These are phyloP conservation scores for Achlya hypogyna DNA, from an alignment of 352 stramenopile species.

Conservation along the genomic window DNA sequence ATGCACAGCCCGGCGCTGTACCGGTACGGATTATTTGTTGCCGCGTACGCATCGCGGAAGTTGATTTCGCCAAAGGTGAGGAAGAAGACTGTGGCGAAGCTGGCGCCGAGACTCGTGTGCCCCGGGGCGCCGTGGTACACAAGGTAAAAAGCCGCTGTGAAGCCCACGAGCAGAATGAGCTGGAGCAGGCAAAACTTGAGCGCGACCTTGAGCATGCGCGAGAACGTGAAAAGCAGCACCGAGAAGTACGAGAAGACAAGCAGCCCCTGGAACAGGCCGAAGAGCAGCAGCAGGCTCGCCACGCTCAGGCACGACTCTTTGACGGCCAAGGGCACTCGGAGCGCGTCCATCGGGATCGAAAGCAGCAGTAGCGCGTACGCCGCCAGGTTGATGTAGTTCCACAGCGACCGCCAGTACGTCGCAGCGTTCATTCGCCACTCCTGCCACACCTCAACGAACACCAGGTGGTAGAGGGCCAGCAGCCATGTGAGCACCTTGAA, in stretches of 20 bases:
- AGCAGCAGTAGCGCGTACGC: constrained; percentile 38
- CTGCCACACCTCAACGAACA: constrained; percentile 53
- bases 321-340: constrained; percentile 22
- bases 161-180: constrained; percentile 38
- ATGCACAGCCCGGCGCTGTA: constrained; percentile 38
- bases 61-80: constrained; percentile 49
- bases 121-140: constrained; percentile 35
- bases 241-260: constrained; percentile 50
- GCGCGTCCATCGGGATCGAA: constrained; percentile 40
- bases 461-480: constrained; percentile 38
- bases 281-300: constrained; percentile 39
- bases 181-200: constrained; percentile 47
- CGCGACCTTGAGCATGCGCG: constrained; percentile 46
- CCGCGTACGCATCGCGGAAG: constrained; percentile 44
- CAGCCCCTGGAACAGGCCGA: constrained; percentile 47
- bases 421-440: constrained; percentile 34
- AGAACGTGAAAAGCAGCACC: constrained; percentile 57
- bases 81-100: constrained; percentile 45
- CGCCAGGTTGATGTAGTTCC: constrained; percentile 44
- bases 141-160: constrained; percentile 37
- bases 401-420: constrained; percentile 43
- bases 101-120: constrained; percentile 37
- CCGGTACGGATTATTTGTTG: constrained; percentile 28
- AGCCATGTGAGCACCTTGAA: constrained; percentile 38
- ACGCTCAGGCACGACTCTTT: constrained; percentile 40